phyloP scores from a whole-genome alignment of 805 yeast species.

The Barnettozyma vustinii region DNA sequence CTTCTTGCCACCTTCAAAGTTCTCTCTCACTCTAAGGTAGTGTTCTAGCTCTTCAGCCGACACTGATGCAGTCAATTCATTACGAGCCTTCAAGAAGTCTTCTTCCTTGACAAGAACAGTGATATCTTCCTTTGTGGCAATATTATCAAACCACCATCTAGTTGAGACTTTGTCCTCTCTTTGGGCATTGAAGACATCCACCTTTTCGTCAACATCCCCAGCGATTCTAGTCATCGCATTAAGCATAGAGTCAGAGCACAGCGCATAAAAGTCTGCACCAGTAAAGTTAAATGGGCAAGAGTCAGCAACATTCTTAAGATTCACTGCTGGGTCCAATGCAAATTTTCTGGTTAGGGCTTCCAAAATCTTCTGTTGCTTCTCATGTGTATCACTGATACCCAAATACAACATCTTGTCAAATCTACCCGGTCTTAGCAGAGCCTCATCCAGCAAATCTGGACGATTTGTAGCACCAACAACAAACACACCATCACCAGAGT shows the following conservation, averaged over 20 bases:
- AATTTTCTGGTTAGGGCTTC: constrained; percentile 88
- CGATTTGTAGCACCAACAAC: constrained; percentile 99
- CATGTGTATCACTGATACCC: constrained; percentile 89
- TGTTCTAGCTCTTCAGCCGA: constrained; percentile 83
- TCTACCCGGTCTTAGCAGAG: constrained; percentile 87
- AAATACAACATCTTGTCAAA: constrained; percentile 92
- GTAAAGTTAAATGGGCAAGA: constrained; percentile 86
- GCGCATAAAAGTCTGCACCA: constrained; percentile 96
- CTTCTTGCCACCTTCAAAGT: constrained; percentile 63
- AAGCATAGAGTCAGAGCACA: constrained; percentile 92
- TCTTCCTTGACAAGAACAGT: constrained; percentile 60
- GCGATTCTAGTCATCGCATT: constrained; percentile 95
- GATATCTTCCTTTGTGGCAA: constrained; percentile 61
- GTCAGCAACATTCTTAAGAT: constrained; percentile 53
- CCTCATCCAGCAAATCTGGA: constrained; percentile 93
- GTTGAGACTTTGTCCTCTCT: constrained; percentile 44
- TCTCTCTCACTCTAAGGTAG: constrained; percentile 70
- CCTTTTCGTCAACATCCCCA: constrained; percentile 60
- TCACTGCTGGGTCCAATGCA: constrained; percentile 52
- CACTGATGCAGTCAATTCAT: constrained; percentile 75
- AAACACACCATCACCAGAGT: constrained; percentile 78
- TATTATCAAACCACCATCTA: constrained; percentile 87
- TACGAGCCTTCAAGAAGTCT: constrained; percentile 76
- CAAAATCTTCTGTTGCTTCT: constrained; percentile 78
- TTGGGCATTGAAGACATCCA: constrained; percentile 43